A percentile compares a stretch with the other conserved stretches of the same genome.
Evolutionary conservation across 495 filamentous ascomycete genomes (phyloP).

Genomic region (Lepraria neglecta): DNA sequence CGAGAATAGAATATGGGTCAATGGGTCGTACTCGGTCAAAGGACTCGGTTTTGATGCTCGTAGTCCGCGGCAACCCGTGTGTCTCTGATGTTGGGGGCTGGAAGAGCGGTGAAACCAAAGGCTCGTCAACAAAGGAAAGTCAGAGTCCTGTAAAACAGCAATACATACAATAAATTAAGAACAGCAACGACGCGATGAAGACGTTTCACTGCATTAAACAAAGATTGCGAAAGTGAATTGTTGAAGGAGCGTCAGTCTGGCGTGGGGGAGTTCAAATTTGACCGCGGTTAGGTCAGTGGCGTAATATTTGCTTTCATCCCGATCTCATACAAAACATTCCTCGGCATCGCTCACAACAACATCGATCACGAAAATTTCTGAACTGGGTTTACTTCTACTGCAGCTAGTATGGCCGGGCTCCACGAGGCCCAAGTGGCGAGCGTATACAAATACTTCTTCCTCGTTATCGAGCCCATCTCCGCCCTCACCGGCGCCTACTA

Average conservation of each 20-base stretch:
- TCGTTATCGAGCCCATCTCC: conserved; percentile 58
- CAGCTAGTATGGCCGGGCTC: neutral
- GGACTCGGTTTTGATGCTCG: neutral
- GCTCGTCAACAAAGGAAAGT: neutral
- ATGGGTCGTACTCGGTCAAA: neutral
- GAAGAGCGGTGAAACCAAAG: neutral
- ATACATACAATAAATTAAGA: neutral
- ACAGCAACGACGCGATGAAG: neutral
- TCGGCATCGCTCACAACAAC: too few species aligned
- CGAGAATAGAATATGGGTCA: too few species aligned
- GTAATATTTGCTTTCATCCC: too few species aligned
- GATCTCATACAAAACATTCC: too few species aligned
- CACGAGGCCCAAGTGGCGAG: conserved; percentile 26
- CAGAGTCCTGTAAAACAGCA: neutral
- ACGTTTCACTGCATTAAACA: neutral
- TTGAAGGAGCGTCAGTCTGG: neutral
- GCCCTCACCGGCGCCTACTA: conserved; percentile 61
- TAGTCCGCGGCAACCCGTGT: neutral
- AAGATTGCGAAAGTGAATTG: neutral
- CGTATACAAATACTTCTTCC: conserved; percentile 56
- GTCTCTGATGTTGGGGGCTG: neutral
- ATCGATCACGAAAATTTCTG: too few species aligned
- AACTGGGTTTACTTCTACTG: neutral
- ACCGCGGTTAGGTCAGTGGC: too few species aligned
- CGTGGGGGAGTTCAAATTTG: too few species aligned